Conservation (phyloP, 2,329 filamentous ascomycete genomes). For the Exophiala bonariae region DNA sequence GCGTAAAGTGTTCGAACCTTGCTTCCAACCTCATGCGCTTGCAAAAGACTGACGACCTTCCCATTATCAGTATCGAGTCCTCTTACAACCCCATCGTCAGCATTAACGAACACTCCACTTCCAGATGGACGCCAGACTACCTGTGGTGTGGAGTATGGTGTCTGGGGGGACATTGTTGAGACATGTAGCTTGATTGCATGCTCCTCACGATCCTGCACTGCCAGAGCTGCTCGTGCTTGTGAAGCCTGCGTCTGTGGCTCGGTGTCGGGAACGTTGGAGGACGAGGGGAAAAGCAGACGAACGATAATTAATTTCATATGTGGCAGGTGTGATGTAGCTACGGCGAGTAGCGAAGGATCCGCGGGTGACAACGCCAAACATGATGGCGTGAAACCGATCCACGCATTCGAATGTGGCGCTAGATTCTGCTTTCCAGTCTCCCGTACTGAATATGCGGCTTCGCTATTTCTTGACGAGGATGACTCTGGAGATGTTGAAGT, state of each 20-base stretch:
- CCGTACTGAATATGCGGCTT: constrained; percentile 32
- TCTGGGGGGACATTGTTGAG: constrained; percentile 63
- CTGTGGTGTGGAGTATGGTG: constrained; percentile 62
- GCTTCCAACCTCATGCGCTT: constrained; percentile 56
- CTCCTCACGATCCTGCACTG: constrained; percentile 56
- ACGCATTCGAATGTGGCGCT: constrained; percentile 61
- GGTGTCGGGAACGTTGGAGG: constrained; percentile 4
- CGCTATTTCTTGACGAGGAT: constrained; percentile 16
- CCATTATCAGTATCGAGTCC: constrained; percentile 61
- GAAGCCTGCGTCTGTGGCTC: constrained; percentile 17
- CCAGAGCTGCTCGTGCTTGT: constrained; percentile 25
- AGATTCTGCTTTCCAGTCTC: constrained; percentile 60
- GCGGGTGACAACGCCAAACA: constrained; percentile 57
- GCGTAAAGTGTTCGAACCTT: constrained; percentile 62
- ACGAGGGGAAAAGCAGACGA: constrained; percentile 53
- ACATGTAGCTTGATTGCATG: constrained; percentile 61
- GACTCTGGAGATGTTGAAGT: constrained; percentile 17
- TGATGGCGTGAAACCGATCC: constrained; percentile 63
- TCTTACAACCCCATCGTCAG: constrained; percentile 62
- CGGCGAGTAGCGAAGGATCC: constrained; percentile 55
- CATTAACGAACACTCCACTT: constrained; percentile 63
- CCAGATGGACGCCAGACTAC: constrained; percentile 63
- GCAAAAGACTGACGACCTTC: constrained; percentile 54
- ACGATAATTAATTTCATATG: constrained; percentile 64
- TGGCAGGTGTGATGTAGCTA: constrained; percentile 61